These are phyloP conservation scores for Malus sieversii DNA, from an alignment of 306 rosid genomes.

Conservation along the genomic window DNA sequence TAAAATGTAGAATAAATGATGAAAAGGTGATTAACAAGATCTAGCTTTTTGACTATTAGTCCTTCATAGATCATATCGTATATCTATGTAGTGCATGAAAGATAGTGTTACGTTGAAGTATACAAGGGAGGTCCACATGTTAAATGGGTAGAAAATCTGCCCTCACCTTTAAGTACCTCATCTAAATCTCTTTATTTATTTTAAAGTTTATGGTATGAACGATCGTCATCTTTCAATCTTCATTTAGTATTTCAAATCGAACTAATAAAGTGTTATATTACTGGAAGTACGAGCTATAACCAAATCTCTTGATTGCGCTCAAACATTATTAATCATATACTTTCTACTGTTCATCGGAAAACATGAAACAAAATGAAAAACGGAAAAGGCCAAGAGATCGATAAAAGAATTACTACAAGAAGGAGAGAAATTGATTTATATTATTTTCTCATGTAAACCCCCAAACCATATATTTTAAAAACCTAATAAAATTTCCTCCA, in stretches of 20 bases:
- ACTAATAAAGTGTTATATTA: background rate
- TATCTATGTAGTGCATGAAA: constrained; percentile 18
- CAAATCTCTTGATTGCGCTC: background rate
- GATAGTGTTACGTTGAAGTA: constrained; percentile 69
- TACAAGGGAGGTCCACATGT: constrained; percentile 27
- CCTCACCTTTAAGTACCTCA: constrained; percentile 44
- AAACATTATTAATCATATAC: constrained; percentile 6
- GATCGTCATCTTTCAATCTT: background rate
- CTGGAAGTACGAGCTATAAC: background rate
- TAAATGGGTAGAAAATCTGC: constrained; percentile 54
- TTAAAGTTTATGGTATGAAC: constrained; percentile 24
- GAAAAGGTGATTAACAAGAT: constrained; percentile 20
- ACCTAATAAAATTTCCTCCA: constrained; percentile 20
- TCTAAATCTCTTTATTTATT: constrained; percentile 19
- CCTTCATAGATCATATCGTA: constrained; percentile 27
- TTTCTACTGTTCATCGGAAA: background rate
- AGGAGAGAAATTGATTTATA: constrained; percentile 23
- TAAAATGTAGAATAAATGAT: constrained; percentile 4
- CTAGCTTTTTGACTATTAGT: constrained; percentile 49
- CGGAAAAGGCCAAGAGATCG: background rate
- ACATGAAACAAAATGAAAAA: background rate
- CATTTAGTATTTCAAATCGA: too few relatives aligned
- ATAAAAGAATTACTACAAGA: constrained; percentile 4
- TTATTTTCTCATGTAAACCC: constrained; percentile 55
- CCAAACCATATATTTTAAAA: constrained; percentile 41